Percentiles rank a stretch among this genome's conserved stretches.
These are phyloP conservation scores for Geotrichum cucujoidarum DNA, from an alignment of 1,139 yeast species.

Conservation along the genomic window DNA sequence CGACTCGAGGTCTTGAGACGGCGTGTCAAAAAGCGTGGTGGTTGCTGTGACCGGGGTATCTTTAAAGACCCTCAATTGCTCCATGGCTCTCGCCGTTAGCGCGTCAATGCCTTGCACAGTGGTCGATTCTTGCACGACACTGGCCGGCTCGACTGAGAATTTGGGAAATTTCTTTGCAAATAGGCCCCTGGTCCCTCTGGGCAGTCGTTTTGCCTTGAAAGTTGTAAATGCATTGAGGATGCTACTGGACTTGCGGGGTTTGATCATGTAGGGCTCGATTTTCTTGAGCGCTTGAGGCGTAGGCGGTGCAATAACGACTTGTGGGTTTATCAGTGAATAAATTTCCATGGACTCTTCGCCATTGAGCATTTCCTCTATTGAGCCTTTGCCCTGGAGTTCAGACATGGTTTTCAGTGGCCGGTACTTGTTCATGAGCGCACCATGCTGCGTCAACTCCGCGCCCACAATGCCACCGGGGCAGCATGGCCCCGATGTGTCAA, in stretches of 20 bases:
- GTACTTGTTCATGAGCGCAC: conserved; percentile 26
- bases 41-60: background rate
- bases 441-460: conserved; percentile 7
- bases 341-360: conserved; percentile 29
- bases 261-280: background rate
- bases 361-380: conserved; percentile 29
- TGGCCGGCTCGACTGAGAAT: no score
- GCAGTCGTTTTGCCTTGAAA: no score
- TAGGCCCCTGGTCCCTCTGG: no score
- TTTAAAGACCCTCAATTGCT: no score
- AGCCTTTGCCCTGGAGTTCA: no score
- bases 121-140: no score
- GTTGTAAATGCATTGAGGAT: no score
- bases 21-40: background rate
- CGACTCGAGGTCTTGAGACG: background rate
- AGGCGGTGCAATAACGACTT: conserved; percentile 12
- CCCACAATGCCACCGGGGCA: conserved; percentile 28
- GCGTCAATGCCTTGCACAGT: no score
- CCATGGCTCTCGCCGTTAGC: no score
- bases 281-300: background rate
- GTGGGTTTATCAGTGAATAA: conserved; percentile 27
- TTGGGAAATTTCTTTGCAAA: no score
- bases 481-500: conserved; percentile 21
- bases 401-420: conserved; percentile 30
- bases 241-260: no score